Conservation (phyloP, 345 rosid genomes). For the Theobroma cacao region DNA sequence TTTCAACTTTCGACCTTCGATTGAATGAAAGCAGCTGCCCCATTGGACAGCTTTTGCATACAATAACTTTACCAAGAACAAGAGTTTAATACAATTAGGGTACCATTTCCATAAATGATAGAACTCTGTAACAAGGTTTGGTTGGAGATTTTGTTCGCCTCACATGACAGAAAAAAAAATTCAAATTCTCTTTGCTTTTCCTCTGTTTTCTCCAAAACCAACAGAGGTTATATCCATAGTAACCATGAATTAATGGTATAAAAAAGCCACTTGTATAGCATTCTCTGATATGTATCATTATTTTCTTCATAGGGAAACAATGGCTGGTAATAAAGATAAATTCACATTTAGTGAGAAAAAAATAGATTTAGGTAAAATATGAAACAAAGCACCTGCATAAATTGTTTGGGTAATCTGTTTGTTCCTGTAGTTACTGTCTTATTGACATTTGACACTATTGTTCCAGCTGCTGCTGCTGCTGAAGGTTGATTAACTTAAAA, state of each 20-base stretch:
- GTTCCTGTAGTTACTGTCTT: neutral
- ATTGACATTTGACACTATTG: neutral
- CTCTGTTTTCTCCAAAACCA: neutral
- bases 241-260: neutral
- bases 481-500: conserved; percentile 74
- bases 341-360: neutral
- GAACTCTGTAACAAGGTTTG: too few relatives aligned
- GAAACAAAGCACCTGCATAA: neutral
- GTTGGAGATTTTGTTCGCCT: too few relatives aligned
- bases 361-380: neutral
- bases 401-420: neutral
- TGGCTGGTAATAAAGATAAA: neutral
- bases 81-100: too few relatives aligned
- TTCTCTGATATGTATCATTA: neutral
- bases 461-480: conserved; percentile 52
- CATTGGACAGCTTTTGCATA: too few relatives aligned
- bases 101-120: too few relatives aligned
- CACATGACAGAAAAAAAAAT: too few relatives aligned
- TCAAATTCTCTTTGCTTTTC: neutral
- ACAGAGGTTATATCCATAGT: neutral
- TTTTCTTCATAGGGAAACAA: neutral
- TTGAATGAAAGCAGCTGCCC: too few relatives aligned
- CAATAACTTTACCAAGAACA: too few relatives aligned
- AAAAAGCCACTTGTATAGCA: neutral
- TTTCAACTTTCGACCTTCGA: too few relatives aligned